Evolutionary conservation across 2,329 filamentous ascomycete species (phyloP), one percentile per base, ranked within the genome.

Genomic region (Cryphonectria naterciae): DNA sequence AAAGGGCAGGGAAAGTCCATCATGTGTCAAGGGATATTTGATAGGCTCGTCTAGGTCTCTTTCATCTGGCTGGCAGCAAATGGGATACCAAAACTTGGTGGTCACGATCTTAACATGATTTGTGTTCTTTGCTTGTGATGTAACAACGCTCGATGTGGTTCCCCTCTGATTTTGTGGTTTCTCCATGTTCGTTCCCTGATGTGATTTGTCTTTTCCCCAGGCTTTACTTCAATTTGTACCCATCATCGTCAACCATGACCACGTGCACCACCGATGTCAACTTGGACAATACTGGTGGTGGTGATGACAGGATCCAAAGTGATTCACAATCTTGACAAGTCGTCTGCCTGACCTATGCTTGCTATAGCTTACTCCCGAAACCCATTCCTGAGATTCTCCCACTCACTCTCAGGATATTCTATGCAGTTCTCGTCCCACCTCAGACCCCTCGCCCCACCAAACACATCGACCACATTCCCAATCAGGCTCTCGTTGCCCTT

Each of bases 401-500:
- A 94, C 81, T 91, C 92, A 63, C 85, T 89, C 65, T 86, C 80
- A 5, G 91, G 91, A 77, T 89, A 93, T 54, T 82, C 80, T 52
- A 93, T 77, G 75, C 89, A 88, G 74, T 93, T 93, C 25, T 83
- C 75, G 66, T 80, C 82, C 76, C 81, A 81, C 72, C 89, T 83
- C 46, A 93, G 80, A 1, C 76, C 80, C 4, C 75, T 74, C 0
- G 81, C 78, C 0, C 89, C 89, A 25, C 89, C 91, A 15, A 93
- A 79, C 0, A 80, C 82, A 43, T 87, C 83, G 1, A 92, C 88
- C 22, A 91, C 89, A 19, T 86, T 90, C 8, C 80, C 82, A 69
- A 95, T 94, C 77, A 98, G 79, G 75, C 93, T 95, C 68, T 86
- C 81, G 0, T 85, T 83, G 0, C 89, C 90, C 2, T 81, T 78